Evolutionary conservation across 495 filamentous ascomycete genomes (phyloP).

Genomic region (Evernia prunastri): DNA sequence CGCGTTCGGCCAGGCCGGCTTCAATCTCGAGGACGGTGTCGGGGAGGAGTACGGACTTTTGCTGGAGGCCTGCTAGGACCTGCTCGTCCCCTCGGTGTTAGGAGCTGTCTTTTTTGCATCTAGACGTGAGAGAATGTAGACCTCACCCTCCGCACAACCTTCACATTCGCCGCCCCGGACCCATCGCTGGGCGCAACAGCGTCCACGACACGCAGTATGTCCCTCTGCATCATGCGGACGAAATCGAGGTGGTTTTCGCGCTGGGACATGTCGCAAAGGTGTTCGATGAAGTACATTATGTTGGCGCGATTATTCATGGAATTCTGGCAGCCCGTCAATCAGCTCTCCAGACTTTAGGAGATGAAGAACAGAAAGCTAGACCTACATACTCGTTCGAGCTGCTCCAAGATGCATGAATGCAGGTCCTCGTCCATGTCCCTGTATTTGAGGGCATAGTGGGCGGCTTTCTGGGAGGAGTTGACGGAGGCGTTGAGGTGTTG

Average conservation of each 20-base stretch:
- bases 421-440: constrained; percentile 91
- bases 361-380: constrained; percentile 5
- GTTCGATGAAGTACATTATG: constrained; percentile 98
- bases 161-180: constrained; percentile 87
- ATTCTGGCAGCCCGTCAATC: constrained; percentile 43
- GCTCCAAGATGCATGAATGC: constrained; percentile 93
- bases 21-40: constrained; percentile 72
- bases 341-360: not conserved
- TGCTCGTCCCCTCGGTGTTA: constrained; percentile 17
- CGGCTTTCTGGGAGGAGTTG: constrained; percentile 83
- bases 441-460: constrained; percentile 89
- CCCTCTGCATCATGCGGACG: constrained; percentile 87
- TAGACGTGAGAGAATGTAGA: not conserved
- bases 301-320: constrained; percentile 96
- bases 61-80: constrained; percentile 63
- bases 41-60: constrained; percentile 58
- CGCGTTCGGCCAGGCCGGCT: constrained; percentile 68
- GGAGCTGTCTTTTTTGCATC: not conserved
- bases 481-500: constrained; percentile 84
- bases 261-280: constrained; percentile 79
- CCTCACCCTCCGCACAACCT: constrained; percentile 71
- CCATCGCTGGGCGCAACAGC: constrained; percentile 82
- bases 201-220: constrained; percentile 84
- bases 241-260: constrained; percentile 70
- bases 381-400: constrained; percentile 66